A percentile compares a stretch with the other conserved stretches of the same genome.
Conservation (phyloP, 1,284 basidiomycete genomes). For the Cyathus olla region DNA sequence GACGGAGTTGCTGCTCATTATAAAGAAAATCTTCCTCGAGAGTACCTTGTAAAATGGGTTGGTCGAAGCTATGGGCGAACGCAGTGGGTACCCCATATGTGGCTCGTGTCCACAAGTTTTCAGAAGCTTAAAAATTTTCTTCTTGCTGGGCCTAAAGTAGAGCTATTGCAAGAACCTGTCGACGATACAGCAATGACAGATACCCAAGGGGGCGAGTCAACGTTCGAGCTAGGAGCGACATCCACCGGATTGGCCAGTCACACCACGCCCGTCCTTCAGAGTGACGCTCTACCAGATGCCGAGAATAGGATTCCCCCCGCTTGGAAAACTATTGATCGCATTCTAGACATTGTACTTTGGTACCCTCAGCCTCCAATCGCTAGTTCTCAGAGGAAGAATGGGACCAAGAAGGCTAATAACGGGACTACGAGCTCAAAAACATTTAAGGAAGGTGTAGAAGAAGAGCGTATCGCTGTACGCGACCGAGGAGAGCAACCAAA, state of each 20-base stretch:
- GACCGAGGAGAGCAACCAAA: constrained; percentile 70
- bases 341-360: constrained; percentile 83
- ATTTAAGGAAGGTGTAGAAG: constrained; percentile 19
- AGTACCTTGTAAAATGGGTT: constrained; percentile 92
- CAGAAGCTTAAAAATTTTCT: constrained; percentile 85
- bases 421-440: constrained; percentile 13
- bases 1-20: constrained; percentile 59
- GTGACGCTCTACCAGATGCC: constrained; percentile 64
- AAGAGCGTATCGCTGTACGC: constrained; percentile 46
- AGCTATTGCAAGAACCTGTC: constrained; percentile 63
- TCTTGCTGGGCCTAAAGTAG: constrained; percentile 73
- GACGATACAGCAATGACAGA: constrained; percentile 44
- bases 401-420: constrained; percentile 35
- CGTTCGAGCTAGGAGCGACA: constrained; percentile 46
- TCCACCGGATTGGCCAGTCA: constrained; percentile 37
- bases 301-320: constrained; percentile 75
- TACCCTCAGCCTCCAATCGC: constrained; percentile 27
- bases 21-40: constrained; percentile 77
- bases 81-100: constrained; percentile 92
- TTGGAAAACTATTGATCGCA: constrained; percentile 86
- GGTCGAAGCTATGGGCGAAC: constrained; percentile 81
- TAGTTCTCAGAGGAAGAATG: constrained; percentile 14
- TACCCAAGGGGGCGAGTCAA: constrained; percentile 33
- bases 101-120: constrained; percentile 75
- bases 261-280: constrained; percentile 26